Percentiles rank a stretch among this genome's conserved stretches.
Conservation (phyloP, 257 asterid species). For the Solanum gandarillasii region DNA sequence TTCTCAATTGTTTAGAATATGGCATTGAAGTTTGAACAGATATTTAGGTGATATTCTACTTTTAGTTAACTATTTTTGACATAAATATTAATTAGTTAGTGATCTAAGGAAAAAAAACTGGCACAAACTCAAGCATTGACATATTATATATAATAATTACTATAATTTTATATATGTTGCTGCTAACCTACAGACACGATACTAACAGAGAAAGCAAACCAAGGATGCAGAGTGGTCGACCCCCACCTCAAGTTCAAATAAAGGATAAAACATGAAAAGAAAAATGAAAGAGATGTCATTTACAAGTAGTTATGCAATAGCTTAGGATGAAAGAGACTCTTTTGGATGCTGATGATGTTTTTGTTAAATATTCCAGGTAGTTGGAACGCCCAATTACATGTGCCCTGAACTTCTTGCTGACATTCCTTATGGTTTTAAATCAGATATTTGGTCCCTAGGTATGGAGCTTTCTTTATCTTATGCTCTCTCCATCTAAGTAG, state of each 20-base stretch:
- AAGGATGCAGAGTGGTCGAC: background rate
- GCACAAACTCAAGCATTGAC: background rate
- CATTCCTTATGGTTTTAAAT: slow-evolving; percentile 94
- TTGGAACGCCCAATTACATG: slow-evolving; percentile 99
- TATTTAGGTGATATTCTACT: background rate
- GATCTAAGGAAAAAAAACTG: background rate
- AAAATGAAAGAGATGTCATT: background rate
- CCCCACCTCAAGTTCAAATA: background rate
- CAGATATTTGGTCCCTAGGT: slow-evolving; percentile 99
- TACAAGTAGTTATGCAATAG: background rate
- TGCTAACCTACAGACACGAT: background rate
- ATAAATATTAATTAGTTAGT: background rate
- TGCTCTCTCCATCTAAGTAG: background rate
- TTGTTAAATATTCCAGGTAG: slow-evolving; percentile 45
- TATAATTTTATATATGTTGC: background rate
- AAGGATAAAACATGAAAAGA: background rate
- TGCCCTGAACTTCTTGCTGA: slow-evolving; percentile 99
- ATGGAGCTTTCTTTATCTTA: slow-evolving; percentile 4
- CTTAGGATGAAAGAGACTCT: background rate
- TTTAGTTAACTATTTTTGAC: background rate
- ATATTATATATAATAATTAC: background rate
- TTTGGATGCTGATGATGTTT: background rate
- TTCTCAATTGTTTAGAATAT: background rate
- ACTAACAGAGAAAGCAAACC: background rate
- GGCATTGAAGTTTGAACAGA: background rate